Evolutionary conservation across 2,329 filamentous ascomycete genomes (phyloP), one percentile per base, ranked within the genome.

Genomic region (Curvularia sp.): DNA sequence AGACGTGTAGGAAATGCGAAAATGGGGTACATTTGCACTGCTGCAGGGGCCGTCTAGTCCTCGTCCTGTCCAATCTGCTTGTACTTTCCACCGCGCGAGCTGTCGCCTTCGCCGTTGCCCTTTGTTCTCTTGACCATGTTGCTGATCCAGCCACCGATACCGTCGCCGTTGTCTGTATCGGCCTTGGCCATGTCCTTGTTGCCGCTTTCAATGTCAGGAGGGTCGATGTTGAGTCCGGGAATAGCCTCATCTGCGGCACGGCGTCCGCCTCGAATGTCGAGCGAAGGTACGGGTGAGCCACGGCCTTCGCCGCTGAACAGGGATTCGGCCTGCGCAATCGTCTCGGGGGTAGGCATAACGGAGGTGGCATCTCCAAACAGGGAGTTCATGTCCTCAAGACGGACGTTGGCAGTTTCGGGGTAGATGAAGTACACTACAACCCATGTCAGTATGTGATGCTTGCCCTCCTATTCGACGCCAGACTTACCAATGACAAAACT

Each of bases 401-500:
- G 89, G 57, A 99, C 89, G 70, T 96, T 96, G 67, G 93, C 95
- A 0, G 95, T 99, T 79, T 99, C 95, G 28, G 95, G 95, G 76
- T 98, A 99, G 67, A 97, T 86, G 79, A 98, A 98, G 80, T 94
- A 99, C 7, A 99, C 95, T 97, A 64, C 10, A 25, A 3, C 9
- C 4, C 5, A 19, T 21, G 47, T 78, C 49, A 78, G 73, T 45
- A 57, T 65, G 41, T 21, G 8, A 30, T 48, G 42, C 3, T 5
- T 3, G 66, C 9, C n/a, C 12, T 8, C 34, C 30, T 18, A 15
- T 5, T 39, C 6, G n/a, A 9, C 25, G 13, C 27, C 13, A 18
- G 27, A 84, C 91, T 86, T 84, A 97, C 94, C 95, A 80, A 98
- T 88, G 56, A 99, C 90, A 74, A 99, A 97, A 84, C 92, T 97